Base-by-base conservation (phyloP, 345 rosid genomes). In the Salix viminalis region DNA sequence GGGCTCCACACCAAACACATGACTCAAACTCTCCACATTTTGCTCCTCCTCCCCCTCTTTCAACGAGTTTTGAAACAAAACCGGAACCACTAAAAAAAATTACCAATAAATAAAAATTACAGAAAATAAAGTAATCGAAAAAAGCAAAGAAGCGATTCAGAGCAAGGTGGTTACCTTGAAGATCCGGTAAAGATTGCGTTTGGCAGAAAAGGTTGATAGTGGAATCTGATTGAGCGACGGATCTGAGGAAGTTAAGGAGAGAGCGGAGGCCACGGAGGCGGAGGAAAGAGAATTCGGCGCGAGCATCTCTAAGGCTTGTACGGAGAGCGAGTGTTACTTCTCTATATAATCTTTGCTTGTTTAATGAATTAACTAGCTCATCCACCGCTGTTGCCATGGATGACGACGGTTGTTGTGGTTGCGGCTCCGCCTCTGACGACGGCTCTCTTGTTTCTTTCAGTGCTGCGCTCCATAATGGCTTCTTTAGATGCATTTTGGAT, bases 211-310 rank as follows among this genome's bases (percentile, higher is more conserved):
- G 87, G 30, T 82, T 79, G 75, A 93, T 91, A 77, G 89, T 83
- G 69, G 91, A 86, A 69, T 92, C 99, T 12, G 92, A 93, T 46
- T 85, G 86, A 39, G 96, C 87, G 34, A 93, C 88, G 67, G 94
- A 86, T 79, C 91, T 85, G 76, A 96, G 96, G 80, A 91, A 89
- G 82, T 91, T 90, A 79, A 93, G 96, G 69, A 96, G 92, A 56
- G 88, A 89, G 71, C 94, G 91, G 79, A 93, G 98, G 79, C 94
- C 97, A 4, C 92, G 94, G 74, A 90, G 82, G 26, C 98, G 96
- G 77, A 96, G 97, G 86, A 93, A 96, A 10, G 98, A 93, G 88
- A 92, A 96, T 77, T 92, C 96, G 58, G 98, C 97, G 67, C 92
- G 84, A 21, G 94, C 92, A 54, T 96, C 99, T 12, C 90, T 85